Percentiles rank a stretch among this genome's conserved stretches.
Conservation (phyloP, 2,329 filamentous ascomycete species). For the Ascochyta pisi region DNA sequence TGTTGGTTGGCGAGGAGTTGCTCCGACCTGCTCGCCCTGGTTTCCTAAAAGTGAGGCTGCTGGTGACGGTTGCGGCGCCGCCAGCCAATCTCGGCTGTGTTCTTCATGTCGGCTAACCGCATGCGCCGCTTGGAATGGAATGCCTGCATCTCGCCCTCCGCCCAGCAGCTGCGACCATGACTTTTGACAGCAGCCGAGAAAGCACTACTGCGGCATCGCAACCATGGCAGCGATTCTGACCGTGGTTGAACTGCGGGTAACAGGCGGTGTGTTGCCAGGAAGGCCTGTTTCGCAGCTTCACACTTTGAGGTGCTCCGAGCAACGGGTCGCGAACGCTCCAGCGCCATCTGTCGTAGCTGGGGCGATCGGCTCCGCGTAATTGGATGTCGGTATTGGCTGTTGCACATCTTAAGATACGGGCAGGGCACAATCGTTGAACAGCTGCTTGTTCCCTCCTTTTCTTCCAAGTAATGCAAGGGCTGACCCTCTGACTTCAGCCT, state of each 20-base stretch:
- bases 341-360: constrained; percentile 28
- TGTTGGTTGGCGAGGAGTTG: constrained; percentile 19
- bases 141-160: constrained; percentile 27
- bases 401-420: constrained; percentile 34
- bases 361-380: constrained; percentile 36
- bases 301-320: constrained; percentile 19
- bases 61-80: constrained; percentile 33
- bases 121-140: constrained; percentile 25
- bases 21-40: constrained; percentile 37
- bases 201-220: constrained; percentile 31
- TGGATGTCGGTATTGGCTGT: constrained; percentile 31
- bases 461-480: constrained; percentile 47
- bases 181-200: constrained; percentile 31
- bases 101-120: constrained; percentile 17
- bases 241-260: constrained; percentile 23
- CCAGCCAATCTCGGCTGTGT: constrained; percentile 32
- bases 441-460: constrained; percentile 35
- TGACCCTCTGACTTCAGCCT: constrained; percentile 35
- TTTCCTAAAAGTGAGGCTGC: constrained; percentile 41
- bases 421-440: constrained; percentile 27
- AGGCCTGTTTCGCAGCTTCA: constrained; percentile 42
- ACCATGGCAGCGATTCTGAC: constrained; percentile 21
- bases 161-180: constrained; percentile 21
- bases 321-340: constrained; percentile 28
- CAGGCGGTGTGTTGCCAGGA: constrained; percentile 41